Evolutionary conservation across 1,284 basidiomycete genomes (phyloP).

Genomic region (Ceratobasidium sp.): DNA sequence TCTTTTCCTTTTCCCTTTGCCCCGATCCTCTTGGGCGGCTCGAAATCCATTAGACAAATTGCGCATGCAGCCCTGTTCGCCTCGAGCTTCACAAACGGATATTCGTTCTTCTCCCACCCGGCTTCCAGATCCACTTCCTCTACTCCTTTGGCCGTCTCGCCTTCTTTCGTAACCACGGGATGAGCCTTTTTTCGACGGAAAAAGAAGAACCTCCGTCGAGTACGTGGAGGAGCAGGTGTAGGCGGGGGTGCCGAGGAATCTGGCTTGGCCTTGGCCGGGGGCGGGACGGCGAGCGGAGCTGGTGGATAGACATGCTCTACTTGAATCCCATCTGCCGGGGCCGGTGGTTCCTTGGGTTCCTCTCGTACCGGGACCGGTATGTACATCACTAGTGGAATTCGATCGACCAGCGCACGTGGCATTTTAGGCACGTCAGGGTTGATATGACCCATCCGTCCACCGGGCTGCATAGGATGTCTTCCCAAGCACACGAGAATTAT

Average conservation of each 20-base stretch:
- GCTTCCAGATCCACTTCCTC: conserved; percentile 63
- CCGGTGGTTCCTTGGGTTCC: conserved; percentile 26
- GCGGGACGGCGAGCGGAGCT: conserved; percentile 7
- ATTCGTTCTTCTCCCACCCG: conserved; percentile 66
- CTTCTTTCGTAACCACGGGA: conserved; percentile 50
- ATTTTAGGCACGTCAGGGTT: conserved; percentile 82
- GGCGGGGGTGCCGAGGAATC: conserved; percentile 54
- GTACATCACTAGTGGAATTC: conserved; percentile 83
- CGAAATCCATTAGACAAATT: conserved; percentile 85
- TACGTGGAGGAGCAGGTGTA: conserved; percentile 56
- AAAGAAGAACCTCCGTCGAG: conserved; percentile 47
- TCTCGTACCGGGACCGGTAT: conserved; percentile 58
- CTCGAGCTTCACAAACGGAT: conserved; percentile 77
- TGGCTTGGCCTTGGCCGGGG: conserved; percentile 59
- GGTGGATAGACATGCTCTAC: conserved; percentile 53
- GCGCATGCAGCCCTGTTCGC: conserved; percentile 84
- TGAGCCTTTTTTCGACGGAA: conserved; percentile 47
- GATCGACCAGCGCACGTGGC: conserved; percentile 74
- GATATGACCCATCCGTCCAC: conserved; percentile 63
- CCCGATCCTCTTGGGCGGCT: conserved; percentile 69
- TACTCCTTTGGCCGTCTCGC: conserved; percentile 52
- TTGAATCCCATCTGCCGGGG: conserved; percentile 53
- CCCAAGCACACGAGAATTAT: conserved; percentile 80
- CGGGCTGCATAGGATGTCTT: conserved; percentile 61
- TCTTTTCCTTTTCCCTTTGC: conserved; percentile 38